Base-by-base conservation (phyloP, 2,329 filamentous ascomycete species). In the Penicillium italicum region DNA sequence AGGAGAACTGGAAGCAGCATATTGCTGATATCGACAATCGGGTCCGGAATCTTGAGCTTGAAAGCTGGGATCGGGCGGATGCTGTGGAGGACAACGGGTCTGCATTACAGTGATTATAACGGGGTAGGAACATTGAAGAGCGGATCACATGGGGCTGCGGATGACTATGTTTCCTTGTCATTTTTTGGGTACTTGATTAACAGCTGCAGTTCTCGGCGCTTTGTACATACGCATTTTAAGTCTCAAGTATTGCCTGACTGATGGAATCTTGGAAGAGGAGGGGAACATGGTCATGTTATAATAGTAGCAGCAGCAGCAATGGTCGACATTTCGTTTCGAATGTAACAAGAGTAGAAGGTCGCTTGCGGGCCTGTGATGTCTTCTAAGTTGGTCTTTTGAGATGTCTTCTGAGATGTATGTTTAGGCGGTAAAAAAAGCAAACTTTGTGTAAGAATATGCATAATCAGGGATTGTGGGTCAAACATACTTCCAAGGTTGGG, bases 51-150 rank as follows among this genome's bases (percentile, higher is more conserved):
- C 72, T 96, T 43, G 92, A 96, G 76, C 78, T 78, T 65, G 78
- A 80, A 55, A 91, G 87, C 31, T 96, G 91, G 90, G 82, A 92
- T 72, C 77, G 85, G 55, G 72, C 76, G 34, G 87, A 83, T 69
- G 89, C 89, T 1, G 82, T 88, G 28, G 90, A 94, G 70, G 87
- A 91, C 69, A 69, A 86, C 55, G 85, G 85, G 1, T 75, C 70
- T 56, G 73, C 76, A 33, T 62, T 53, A 55, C 34, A 59, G 30
- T 40, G 8, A 40, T 31, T 41, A 16, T 0, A 48, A 12, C 9
- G 12, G 20, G 8, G 2, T 4, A 22, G 20, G 24, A 8, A 10
- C 4, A 6, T 28, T 10, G 37, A 42, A 16, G 26, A 20, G 14
- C 1, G 6, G 28, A 14, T 18, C 16, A 18, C 33, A 4, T 40